Evolutionary conservation across 352 stramenopile genomes (phyloP), one percentile per base, ranked within the genome.

Genomic region (Globisporangium canariense): DNA sequence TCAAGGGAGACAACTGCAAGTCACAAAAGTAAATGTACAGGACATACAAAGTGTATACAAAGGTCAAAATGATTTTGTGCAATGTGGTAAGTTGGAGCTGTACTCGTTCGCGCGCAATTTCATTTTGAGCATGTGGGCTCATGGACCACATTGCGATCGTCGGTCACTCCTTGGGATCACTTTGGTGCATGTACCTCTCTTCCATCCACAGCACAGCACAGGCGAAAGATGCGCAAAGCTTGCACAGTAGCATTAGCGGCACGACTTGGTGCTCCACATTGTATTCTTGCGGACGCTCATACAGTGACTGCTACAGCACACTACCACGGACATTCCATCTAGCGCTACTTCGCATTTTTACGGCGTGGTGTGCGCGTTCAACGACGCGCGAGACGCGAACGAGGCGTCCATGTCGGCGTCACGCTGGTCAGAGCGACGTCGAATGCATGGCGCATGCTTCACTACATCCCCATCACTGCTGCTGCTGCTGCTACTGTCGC

Each of bases 1-100:
- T 70, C 62, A 25, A 40, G 53, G 60, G 66, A 70, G 66, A 51
- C 1, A 38, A 55, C 25, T 51, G 11, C 49, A 38, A 10, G n/a
- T 8, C 54, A 18, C 52, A 64, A 53, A 65, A 78, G 60, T 2
- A 1, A 49, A 0, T 51, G 46, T 28, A 14, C 46, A 46, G 0
- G 2, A 2, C 20, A n/a, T 46, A 9, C 10, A 45, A 5, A 43
- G 11, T 67, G 40, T 68, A 74, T 69, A 18, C 0, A 11, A 28
- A 20, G 8, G 47, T 52, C 20, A 38, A 62, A 57, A 5, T 41
- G 3, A 3, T 65, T 75, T 68, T 67, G 65, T 43, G 50, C 10
- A 14, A 7, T 11, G 53, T 7, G 3, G 61, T 65, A 65, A 11
- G 9, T 32, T 30, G 41, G 34, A 1, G 13, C 64, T 10, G 45